Evolutionary conservation across 768 basidiomycete species (phyloP), one percentile per base, ranked within the genome.

Genomic region (Lepiota subincarnata): DNA sequence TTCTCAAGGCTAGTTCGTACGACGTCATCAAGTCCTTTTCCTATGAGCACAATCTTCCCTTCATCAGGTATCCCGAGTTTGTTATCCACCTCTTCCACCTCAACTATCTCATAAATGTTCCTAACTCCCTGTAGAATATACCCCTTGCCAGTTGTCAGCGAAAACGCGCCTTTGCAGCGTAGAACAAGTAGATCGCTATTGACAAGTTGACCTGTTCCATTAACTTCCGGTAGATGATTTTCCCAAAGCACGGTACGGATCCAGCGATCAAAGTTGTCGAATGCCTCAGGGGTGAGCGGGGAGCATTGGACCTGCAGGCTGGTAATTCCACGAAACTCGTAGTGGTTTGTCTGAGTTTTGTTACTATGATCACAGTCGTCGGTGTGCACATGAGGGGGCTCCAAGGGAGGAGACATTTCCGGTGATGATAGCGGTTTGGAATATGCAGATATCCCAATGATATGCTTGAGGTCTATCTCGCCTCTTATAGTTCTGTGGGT

Each of bases 71-170:
- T 64, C 1, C 79, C 83, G 20, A 82, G 50, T 6, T 66, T 70
- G 53, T 65, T 66, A 38, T 62, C 62, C 22, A 46, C 47, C 1
- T 42, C 53, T 49, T 72, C 73, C 37, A 84, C 70, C 46, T 74
- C 68, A 0, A 67, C 64, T 12, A 95, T 79, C 60, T 99, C 96
- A 64, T 95, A 99, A 67, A 98, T 78, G 59, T 74, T 91, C 59
- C 91, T 75, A 11, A 99, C 97, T 2, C 95, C 97, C 64, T 99
- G 97, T 41, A 99, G 70, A 49, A 98, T 81, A 60, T 84, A 79
- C 52, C 80, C 75, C 48, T 78, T 73, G 2, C 87, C 87, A 0
- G 70, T 67, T 2, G 74, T 66, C 8, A 74, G 71, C 14, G 67
- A 67, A 58, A 96, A 84, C 16, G 93, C 74, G 6, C 95, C 96